phyloP scores from a whole-genome alignment of 805 yeast species.

The Starmerella sirachaensis region DNA sequence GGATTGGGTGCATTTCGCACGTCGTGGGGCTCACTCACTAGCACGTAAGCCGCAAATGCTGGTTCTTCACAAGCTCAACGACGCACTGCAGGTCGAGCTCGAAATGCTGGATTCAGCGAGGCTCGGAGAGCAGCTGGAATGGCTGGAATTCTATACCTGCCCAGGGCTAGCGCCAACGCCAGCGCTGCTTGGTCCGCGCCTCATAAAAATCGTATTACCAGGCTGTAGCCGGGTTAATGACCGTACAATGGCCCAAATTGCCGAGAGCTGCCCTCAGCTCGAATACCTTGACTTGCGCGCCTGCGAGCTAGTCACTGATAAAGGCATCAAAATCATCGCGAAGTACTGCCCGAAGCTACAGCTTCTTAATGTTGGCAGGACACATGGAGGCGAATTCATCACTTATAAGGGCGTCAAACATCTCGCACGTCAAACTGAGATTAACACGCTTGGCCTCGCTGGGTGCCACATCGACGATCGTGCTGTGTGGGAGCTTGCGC shows the following conservation, averaged over 20 bases:
- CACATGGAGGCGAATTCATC: slow-evolving; percentile 49
- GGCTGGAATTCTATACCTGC: slow-evolving; percentile 77
- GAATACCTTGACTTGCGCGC: slow-evolving; percentile 68
- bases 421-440: slow-evolving; percentile 44
- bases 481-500: slow-evolving; percentile 68
- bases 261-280: slow-evolving; percentile 46
- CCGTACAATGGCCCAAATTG: slow-evolving; percentile 39
- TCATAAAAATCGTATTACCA: slow-evolving; percentile 47
- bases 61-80: slow-evolving; percentile 53
- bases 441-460: slow-evolving; percentile 71
- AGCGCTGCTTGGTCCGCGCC: slow-evolving; percentile 34
- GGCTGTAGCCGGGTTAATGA: slow-evolving; percentile 60
- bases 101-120: slow-evolving; percentile 36
- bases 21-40: slow-evolving; percentile 16
- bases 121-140: slow-evolving; percentile 39
- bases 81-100: slow-evolving; percentile 42
- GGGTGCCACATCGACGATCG: slow-evolving; percentile 75
- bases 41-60: slow-evolving; percentile 32
- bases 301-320: slow-evolving; percentile 65
- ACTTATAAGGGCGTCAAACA: slow-evolving; percentile 57
- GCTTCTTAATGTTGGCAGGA: slow-evolving; percentile 70
- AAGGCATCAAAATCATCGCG: slow-evolving; percentile 60
- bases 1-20: slow-evolving; percentile 36
- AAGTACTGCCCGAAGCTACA: slow-evolving; percentile 44
- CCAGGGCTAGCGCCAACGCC: slow-evolving; percentile 53